These are phyloP conservation scores for Lathyrus aphaca DNA, from an alignment of 306 rosid genomes.

Conservation along the genomic window DNA sequence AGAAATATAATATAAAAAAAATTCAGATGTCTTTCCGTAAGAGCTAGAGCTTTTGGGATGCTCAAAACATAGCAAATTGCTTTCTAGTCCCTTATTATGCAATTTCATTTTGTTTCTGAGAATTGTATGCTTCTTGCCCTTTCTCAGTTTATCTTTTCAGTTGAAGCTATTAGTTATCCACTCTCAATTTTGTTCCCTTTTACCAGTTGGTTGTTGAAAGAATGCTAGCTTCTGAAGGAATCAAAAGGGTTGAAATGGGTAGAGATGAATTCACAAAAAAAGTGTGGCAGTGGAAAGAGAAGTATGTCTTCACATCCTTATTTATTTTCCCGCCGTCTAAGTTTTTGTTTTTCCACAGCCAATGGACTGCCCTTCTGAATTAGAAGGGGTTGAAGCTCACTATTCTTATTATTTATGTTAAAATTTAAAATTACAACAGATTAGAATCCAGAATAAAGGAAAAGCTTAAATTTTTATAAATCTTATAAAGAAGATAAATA, in stretches of 20 bases:
- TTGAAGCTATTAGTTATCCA: slow-evolving; percentile 32
- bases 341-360: slow-evolving; percentile 20
- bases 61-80: neutral
- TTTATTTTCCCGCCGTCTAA: slow-evolving; percentile 39
- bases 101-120: slow-evolving; percentile 27
- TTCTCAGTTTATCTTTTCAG: slow-evolving; percentile 22
- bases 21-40: neutral
- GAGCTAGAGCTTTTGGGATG: neutral
- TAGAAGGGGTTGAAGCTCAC: neutral
- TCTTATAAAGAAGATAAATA: slow-evolving; percentile 21
- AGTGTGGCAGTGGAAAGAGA: slow-evolving; percentile 99
- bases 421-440: neutral
- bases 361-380: slow-evolving; percentile 16
- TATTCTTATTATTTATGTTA: slow-evolving; percentile 13
- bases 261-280: slow-evolving; percentile 81
- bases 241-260: slow-evolving; percentile 74
- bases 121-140: slow-evolving; percentile 23
- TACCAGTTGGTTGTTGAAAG: slow-evolving; percentile 93
- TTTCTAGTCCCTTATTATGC: slow-evolving; percentile 21
- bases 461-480: neutral
- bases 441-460: slow-evolving; percentile 2
- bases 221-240: slow-evolving; percentile 94
- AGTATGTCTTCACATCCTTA: slow-evolving; percentile 54
- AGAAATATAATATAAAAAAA: slow-evolving; percentile 1
- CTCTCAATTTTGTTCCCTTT: slow-evolving; percentile 39